These are phyloP conservation scores for Trebouxiophyceae sp. DNA, from an alignment of 163 green algal species.

Conservation along the genomic window DNA sequence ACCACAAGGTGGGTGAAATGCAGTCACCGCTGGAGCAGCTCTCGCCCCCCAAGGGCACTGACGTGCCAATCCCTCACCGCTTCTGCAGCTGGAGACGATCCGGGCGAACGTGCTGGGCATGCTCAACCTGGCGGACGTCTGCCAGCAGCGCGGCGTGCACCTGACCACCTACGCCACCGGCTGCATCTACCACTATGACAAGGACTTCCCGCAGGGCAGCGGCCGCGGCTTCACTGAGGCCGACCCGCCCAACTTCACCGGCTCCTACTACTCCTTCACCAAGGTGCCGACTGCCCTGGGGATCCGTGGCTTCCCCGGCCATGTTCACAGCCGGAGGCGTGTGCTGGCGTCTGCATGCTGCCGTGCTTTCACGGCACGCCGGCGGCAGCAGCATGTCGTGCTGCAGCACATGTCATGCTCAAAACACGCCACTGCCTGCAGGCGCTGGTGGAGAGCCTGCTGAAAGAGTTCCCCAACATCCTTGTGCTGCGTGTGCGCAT, in stretches of 20 bases:
- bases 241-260: slow-evolving; percentile 94
- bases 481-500: slow-evolving; percentile 92
- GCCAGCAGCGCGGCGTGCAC: slow-evolving; percentile 61
- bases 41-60: too few relatives aligned
- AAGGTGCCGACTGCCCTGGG: slow-evolving; percentile 64
- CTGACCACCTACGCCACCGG: slow-evolving; percentile 95
- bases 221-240: slow-evolving; percentile 90
- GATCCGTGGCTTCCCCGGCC: too few relatives aligned
- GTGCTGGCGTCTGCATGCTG: neutral
- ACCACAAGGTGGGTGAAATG: slow-evolving; percentile 66
- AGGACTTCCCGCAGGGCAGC: slow-evolving; percentile 67
- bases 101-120: slow-evolving; percentile 91
- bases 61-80: too few relatives aligned
- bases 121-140: slow-evolving; percentile 87
- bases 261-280: slow-evolving; percentile 93
- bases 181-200: slow-evolving; percentile 99
- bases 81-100: slow-evolving; percentile 82
- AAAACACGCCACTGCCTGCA: too few relatives aligned
- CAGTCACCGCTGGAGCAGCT: too few relatives aligned
- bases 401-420: too few relatives aligned
- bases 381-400: too few relatives aligned
- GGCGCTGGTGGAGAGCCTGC: slow-evolving; percentile 86
- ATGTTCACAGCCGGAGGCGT: too few relatives aligned
- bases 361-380: neutral
- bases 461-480: slow-evolving; percentile 90